phyloP scores from a whole-genome alignment of 192 early-diverging fungal genomes.

The Glomus cerebriforme region DNA sequence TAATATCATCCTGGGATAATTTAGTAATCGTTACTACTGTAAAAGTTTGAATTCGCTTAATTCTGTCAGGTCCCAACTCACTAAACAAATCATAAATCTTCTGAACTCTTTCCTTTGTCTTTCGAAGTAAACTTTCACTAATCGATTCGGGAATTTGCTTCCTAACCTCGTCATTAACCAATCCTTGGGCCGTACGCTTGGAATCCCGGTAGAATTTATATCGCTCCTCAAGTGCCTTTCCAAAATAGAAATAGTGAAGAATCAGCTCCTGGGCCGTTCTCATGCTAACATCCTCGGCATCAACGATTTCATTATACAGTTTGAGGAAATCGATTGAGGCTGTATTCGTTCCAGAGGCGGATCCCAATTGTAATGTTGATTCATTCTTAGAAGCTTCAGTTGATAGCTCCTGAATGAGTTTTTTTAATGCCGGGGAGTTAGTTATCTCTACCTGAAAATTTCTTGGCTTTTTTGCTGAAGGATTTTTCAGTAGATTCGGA shows the following conservation, averaged over 20 bases:
- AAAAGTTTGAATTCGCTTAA: slow-evolving; percentile 3
- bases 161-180: slow-evolving; percentile 18
- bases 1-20: slow-evolving; percentile 7
- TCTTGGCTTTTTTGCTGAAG: neutral
- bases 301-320: neutral
- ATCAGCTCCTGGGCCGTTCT: neutral
- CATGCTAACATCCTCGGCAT: neutral
- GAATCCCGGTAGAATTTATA: neutral
- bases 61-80: slow-evolving; percentile 6
- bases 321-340: neutral
- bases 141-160: neutral
- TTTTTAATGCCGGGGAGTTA: neutral
- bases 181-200: neutral
- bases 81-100: slow-evolving; percentile 29
- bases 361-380: neutral
- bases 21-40: neutral
- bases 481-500: too few relatives aligned
- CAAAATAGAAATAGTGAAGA: neutral
- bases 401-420: neutral
- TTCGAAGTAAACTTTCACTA: slow-evolving; percentile 9
- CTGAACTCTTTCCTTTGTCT: slow-evolving; percentile 12
- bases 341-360: neutral
- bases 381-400: neutral
- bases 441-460: neutral
- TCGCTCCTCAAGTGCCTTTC: slow-evolving; percentile 14